phyloP scores from a whole-genome alignment of 306 rosid genomes.

The Acmispon strigosus region DNA sequence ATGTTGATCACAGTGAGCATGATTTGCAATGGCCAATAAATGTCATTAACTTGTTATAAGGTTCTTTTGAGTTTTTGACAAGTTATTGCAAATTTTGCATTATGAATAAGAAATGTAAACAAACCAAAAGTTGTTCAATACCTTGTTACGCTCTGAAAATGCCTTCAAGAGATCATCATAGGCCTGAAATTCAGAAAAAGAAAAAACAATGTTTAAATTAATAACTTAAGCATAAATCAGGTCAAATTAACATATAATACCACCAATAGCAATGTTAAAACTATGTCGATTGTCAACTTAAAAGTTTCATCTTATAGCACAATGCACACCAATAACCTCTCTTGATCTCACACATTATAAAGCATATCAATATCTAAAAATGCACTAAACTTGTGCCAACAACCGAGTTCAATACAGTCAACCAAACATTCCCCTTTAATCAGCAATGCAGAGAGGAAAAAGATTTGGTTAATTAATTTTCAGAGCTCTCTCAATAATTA shows the following conservation, averaged over 20 bases:
- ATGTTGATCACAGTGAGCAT: neutral
- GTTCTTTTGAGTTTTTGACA: neutral
- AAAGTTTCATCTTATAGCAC: neutral
- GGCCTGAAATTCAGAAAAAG: conserved; percentile 55
- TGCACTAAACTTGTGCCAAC: neutral
- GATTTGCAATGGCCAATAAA: neutral
- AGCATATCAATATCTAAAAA: neutral
- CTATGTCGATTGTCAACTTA: neutral
- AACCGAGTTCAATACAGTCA: neutral
- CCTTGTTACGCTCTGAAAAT: conserved; percentile 89
- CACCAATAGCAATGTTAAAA: neutral
- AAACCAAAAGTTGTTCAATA: conserved; percentile 9
- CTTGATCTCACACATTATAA: neutral
- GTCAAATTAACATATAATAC: neutral
- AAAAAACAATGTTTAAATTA: neutral
- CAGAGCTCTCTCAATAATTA: no score
- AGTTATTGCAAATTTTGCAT: neutral
- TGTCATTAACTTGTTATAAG: neutral
- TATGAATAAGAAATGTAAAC: neutral
- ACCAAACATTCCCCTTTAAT: no score
- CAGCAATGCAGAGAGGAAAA: neutral
- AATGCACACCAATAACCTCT: neutral
- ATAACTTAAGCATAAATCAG: neutral
- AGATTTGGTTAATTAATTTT: no score
- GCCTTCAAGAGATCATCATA: conserved; percentile 81